Conservation (phyloP, 2,329 filamentous ascomycete species). For the Sporothrix pallida region DNA sequence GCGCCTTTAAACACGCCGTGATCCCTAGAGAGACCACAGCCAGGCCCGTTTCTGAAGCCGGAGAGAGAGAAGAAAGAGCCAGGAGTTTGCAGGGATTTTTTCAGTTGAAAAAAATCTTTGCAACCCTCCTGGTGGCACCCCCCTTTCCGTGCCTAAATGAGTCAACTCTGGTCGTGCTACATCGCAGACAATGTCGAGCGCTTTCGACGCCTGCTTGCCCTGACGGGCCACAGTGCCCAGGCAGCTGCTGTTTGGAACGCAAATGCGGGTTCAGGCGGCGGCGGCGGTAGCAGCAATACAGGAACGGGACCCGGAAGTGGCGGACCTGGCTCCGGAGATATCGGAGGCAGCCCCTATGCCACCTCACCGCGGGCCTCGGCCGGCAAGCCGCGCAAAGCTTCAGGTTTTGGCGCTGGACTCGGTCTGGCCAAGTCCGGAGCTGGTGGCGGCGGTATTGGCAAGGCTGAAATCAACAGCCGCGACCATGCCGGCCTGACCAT, state of each 20-base stretch:
- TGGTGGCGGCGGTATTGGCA: slow-evolving; percentile 49
- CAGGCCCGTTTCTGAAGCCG: slow-evolving; percentile 73
- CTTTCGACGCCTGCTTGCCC: slow-evolving; percentile 87
- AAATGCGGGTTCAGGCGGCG: slow-evolving; percentile 46
- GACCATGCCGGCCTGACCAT: slow-evolving; percentile 83
- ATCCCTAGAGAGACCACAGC: slow-evolving; percentile 80
- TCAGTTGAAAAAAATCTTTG: background rate
- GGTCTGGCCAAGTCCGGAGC: slow-evolving; percentile 53
- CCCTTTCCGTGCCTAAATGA: slow-evolving; percentile 59
- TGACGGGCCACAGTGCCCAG: slow-evolving; percentile 65
- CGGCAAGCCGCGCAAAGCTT: slow-evolving; percentile 59
- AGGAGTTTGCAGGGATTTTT: slow-evolving; percentile 35
- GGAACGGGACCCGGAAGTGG: slow-evolving; percentile 27
- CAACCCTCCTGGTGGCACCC: background rate
- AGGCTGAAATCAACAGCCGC: slow-evolving; percentile 80
- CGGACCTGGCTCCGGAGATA: slow-evolving; percentile 41
- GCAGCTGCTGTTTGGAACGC: slow-evolving; percentile 59
- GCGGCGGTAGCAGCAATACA: slow-evolving; percentile 36
- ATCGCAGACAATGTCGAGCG: slow-evolving; percentile 97
- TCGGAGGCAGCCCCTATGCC: slow-evolving; percentile 30
- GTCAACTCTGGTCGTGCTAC: slow-evolving; percentile 96
- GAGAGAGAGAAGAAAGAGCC: slow-evolving; percentile 42
- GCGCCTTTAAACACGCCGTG: slow-evolving; percentile 93
- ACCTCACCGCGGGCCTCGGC: slow-evolving; percentile 26
- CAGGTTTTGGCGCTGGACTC: slow-evolving; percentile 54